A percentile compares a stretch with the other conserved stretches of the same genome.
Conservation (phyloP, 495 filamentous ascomycete species). For the Penicillium cosmopolitanum region DNA sequence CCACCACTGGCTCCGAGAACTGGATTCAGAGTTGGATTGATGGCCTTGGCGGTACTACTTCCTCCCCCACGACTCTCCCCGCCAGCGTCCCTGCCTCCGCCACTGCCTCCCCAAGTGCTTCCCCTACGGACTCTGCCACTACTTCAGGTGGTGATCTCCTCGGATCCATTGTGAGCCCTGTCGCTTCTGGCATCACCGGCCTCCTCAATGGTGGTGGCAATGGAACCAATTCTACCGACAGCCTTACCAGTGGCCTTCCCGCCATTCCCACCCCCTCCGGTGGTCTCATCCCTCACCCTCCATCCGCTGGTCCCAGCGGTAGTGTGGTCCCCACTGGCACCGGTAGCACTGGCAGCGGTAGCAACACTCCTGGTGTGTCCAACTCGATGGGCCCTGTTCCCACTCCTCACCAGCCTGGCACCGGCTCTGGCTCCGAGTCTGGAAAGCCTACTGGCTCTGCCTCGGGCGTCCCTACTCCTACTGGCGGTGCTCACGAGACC, state of each 20-base stretch:
- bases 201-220: slow-evolving; percentile 10
- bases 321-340: slow-evolving; percentile 9
- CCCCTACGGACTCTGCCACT: slow-evolving; percentile 12
- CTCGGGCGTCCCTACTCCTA: slow-evolving; percentile 13
- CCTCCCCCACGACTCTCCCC: slow-evolving; percentile 17
- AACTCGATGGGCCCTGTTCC: slow-evolving; percentile 29
- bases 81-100: slow-evolving; percentile 32
- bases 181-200: slow-evolving; percentile 16
- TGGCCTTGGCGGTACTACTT: slow-evolving; percentile 4
- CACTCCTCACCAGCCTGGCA: slow-evolving; percentile 21
- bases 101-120: slow-evolving; percentile 20
- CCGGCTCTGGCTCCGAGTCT: slow-evolving; percentile 19
- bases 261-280: slow-evolving; percentile 21
- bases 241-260: slow-evolving; percentile 8
- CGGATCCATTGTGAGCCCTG: slow-evolving; percentile 9
- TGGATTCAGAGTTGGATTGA: background rate
- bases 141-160: slow-evolving; percentile 12
- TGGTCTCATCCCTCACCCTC: slow-evolving; percentile 5
- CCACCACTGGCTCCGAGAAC: slow-evolving; percentile 8
- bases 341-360: slow-evolving; percentile 31
- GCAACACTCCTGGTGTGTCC: slow-evolving; percentile 26
- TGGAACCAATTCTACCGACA: slow-evolving; percentile 3
- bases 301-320: slow-evolving; percentile 22
- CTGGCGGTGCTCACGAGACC: slow-evolving; percentile 13
- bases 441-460: slow-evolving; percentile 14